Evolutionary conservation across 768 basidiomycete species (phyloP).

Genomic region (Russula compacta): DNA sequence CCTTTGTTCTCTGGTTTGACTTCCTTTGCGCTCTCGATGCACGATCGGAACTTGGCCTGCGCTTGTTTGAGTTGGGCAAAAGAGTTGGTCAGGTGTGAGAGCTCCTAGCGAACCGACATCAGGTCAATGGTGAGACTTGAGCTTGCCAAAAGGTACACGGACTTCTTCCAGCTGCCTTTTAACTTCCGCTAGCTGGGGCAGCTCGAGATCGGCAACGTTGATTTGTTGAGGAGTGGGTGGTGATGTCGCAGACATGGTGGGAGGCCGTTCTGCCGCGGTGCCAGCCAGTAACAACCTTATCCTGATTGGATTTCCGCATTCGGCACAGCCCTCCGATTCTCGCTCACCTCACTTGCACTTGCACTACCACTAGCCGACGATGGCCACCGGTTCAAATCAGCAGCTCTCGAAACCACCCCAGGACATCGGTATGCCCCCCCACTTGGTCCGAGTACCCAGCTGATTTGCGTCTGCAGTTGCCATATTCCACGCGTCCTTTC

Average conservation of each 20-base stretch:
- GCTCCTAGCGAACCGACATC: constrained; percentile 50
- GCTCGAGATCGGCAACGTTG: constrained; percentile 72
- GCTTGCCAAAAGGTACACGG: constrained; percentile 15
- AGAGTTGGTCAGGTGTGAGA: constrained; percentile 84
- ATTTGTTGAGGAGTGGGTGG: constrained; percentile 50
- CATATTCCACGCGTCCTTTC: constrained; percentile 78
- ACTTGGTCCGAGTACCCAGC: neutral
- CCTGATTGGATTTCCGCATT: neutral
- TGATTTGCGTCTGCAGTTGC: constrained; percentile 41
- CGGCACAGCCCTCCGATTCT: neutral
- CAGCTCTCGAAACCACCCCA: neutral
- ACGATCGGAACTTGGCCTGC: constrained; percentile 84
- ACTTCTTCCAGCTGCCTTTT: constrained; percentile 91
- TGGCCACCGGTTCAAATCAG: neutral
- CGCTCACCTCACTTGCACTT: too few species aligned
- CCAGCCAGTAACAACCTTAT: neutral
- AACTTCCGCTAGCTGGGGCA: constrained; percentile 82
- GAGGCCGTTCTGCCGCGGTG: neutral
- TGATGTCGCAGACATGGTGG: neutral
- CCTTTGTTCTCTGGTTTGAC: constrained; percentile 63
- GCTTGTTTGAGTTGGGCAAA: constrained; percentile 90
- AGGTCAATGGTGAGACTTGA: neutral
- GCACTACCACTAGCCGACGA: neutral
- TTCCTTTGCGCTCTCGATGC: constrained; percentile 71
- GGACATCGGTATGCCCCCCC: constrained; percentile 3